These are phyloP conservation scores for Metschnikowia reukaufii DNA, from an alignment of 805 yeast genomes.

Conservation along the genomic window DNA sequence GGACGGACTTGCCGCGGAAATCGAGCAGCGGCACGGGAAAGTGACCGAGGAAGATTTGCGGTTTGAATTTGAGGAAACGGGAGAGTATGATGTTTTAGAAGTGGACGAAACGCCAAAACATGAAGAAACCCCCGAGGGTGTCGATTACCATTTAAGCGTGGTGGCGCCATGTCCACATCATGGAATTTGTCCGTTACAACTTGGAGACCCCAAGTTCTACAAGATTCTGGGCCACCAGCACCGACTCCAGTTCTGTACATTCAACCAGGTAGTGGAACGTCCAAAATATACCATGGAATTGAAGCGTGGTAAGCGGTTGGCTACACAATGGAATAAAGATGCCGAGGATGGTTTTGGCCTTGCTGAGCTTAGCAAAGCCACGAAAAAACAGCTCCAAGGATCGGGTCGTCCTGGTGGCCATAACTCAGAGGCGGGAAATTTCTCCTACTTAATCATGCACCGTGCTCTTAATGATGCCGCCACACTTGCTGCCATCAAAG, in stretches of 20 bases:
- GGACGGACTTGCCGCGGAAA: conserved; percentile 23
- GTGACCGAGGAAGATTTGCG: conserved; percentile 44
- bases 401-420: conserved; percentile 77
- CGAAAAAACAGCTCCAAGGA: conserved; percentile 50
- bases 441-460: conserved; percentile 70
- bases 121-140: conserved; percentile 21
- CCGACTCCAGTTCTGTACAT: conserved; percentile 72
- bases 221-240: conserved; percentile 54
- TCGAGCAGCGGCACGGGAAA: conserved; percentile 43
- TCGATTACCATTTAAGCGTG: conserved; percentile 57
- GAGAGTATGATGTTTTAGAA: conserved; percentile 29
- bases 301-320: conserved; percentile 74
- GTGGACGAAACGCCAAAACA: conserved; percentile 20
- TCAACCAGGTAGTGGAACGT: conserved; percentile 66
- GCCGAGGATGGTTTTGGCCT: conserved; percentile 56
- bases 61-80: conserved; percentile 46
- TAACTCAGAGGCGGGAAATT: conserved; percentile 69
- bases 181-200: conserved; percentile 80
- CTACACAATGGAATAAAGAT: conserved; percentile 67
- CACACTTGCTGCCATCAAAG: conserved; percentile 43
- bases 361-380: conserved; percentile 31
- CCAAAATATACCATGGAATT: conserved; percentile 81
- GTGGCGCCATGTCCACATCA: conserved; percentile 94
- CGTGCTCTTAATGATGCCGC: conserved; percentile 49
- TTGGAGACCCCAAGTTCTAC: conserved; percentile 68